Base-by-base conservation (phyloP, 164 flowering plant genomes). In the Kalanchoe fedtschenkoi region DNA sequence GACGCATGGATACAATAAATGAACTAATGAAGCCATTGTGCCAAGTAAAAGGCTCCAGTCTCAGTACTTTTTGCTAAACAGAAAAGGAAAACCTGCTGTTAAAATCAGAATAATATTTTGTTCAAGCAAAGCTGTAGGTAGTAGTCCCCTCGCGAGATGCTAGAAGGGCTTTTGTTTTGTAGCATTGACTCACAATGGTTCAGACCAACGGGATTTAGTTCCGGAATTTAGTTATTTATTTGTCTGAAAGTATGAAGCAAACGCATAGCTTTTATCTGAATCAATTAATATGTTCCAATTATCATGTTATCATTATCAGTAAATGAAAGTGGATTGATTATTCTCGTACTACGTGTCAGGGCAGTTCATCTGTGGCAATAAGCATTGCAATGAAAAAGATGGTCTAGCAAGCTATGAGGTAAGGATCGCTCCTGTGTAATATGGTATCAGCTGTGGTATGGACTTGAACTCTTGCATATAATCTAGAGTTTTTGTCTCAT, bases 341-440 rank as follows among this genome's bases (percentile, higher is more conserved):
- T 51, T 65, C 32, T 28, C 22, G n/a, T 70, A 72, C 61, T 51
- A 2, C 61, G 70, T 77, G 76, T 75, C 90, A 89, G 99, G 99
- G 74, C 97, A 93, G 84, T 93, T 93, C 72, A 71, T 81, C 55
- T 93, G 99, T 47, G 97, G 99, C 64, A 93, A 81, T 80, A 90
- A 84, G 68, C 93, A 85, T 39, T 93, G 99, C 64, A 62, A 77
- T 77, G 86, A 76, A 66, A 82, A 68, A 67, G 82, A 82, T 68
- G 84, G 78, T 29, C 73, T 93, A 60, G 84, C 99, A 58, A 93
- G 97, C 76, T 90, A 85, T 72, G 97, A 93, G 96, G 98, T 62
- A 75, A 76, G 76, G 77, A 62, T 66, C 7, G n/a, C 29, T 37
- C 17, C 11, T 37, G 39, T 37, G 11, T 19, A 30, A 35, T 6